A percentile compares a stretch with the other conserved stretches of the same genome.
These are phyloP conservation scores for Boletus patriciae DNA, from an alignment of 768 basidiomycete species.

Conservation along the genomic window DNA sequence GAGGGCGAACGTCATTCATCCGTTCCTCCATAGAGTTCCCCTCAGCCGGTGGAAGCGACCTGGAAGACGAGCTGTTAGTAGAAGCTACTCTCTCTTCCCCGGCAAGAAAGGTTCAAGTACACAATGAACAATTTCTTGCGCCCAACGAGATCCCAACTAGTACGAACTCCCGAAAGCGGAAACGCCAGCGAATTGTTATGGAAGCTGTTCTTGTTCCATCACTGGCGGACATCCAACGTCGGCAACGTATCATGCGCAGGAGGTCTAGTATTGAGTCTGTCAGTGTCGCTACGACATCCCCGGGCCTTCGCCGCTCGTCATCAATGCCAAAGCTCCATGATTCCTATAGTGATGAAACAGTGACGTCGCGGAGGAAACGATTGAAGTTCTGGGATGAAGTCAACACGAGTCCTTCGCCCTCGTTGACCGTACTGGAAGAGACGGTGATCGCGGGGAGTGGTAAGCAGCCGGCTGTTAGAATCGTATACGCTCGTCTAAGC, in stretches of 20 bases:
- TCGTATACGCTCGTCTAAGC: slow-evolving; percentile 2
- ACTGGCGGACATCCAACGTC: slow-evolving; percentile 29
- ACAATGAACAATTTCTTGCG: not conserved
- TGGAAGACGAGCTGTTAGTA: slow-evolving; percentile 34
- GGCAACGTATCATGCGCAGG: slow-evolving; percentile 19
- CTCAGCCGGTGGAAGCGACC: slow-evolving; percentile 20
- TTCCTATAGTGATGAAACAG: slow-evolving; percentile 13
- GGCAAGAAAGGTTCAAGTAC: slow-evolving; percentile 9
- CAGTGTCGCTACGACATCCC: slow-evolving; percentile 1
- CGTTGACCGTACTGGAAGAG: slow-evolving; percentile 26
- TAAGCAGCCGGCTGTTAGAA: slow-evolving; percentile 12
- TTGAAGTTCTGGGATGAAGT: slow-evolving; percentile 24
- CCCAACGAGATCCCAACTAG: slow-evolving; percentile 4
- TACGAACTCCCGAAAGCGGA: slow-evolving; percentile 30
- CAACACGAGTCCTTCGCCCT: slow-evolving; percentile 15
- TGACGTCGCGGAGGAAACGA: slow-evolving; percentile 22
- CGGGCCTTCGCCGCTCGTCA: slow-evolving; percentile 26
- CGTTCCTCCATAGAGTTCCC: slow-evolving; percentile 34
- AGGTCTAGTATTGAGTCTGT: slow-evolving; percentile 19
- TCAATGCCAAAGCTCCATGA: slow-evolving; percentile 26
- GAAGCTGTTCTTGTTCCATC: slow-evolving; percentile 54
- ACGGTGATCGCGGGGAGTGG: slow-evolving; percentile 36
- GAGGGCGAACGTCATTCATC: slow-evolving; percentile 31
- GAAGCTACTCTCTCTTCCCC: slow-evolving; percentile 25
- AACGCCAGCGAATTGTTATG: slow-evolving; percentile 51